These are phyloP conservation scores for Knufia petricola DNA, from an alignment of 2,329 filamentous ascomycete species.

Conservation along the genomic window DNA sequence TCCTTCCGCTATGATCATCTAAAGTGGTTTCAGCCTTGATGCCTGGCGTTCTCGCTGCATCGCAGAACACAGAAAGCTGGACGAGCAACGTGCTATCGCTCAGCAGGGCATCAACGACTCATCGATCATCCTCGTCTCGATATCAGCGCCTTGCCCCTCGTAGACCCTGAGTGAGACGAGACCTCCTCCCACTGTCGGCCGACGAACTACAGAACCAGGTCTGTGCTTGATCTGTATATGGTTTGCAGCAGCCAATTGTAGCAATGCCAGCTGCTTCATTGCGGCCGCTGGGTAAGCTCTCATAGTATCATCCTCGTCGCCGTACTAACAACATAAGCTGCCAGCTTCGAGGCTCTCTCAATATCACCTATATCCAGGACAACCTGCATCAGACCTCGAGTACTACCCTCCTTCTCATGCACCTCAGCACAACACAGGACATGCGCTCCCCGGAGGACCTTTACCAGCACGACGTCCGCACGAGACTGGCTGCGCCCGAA, in stretches of 20 bases:
- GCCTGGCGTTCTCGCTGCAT: neutral
- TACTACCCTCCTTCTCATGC: constrained; percentile 15
- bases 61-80: no score
- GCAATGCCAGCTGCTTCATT: constrained; percentile 3
- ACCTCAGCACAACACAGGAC: neutral
- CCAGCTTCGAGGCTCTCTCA: neutral
- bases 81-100: neutral
- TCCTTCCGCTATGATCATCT: neutral
- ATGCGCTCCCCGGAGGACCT: constrained; percentile 32
- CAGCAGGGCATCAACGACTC: no score
- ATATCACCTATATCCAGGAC: neutral
- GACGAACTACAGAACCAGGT: no score
- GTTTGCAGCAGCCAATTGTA: no score
- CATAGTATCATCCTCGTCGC: neutral
- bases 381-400: constrained; percentile 32
- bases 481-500: constrained; percentile 75
- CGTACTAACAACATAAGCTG: constrained; percentile 2
- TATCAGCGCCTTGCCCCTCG: no score
- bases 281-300: constrained; percentile 6
- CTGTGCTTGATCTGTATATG: no score
- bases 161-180: no score
- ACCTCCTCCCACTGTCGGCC: no score
- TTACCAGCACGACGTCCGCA: constrained; percentile 58
- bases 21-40: neutral
- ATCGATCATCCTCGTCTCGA: no score